Conservation (phyloP, 148 eudicot species). For the Cornus suecica region DNA sequence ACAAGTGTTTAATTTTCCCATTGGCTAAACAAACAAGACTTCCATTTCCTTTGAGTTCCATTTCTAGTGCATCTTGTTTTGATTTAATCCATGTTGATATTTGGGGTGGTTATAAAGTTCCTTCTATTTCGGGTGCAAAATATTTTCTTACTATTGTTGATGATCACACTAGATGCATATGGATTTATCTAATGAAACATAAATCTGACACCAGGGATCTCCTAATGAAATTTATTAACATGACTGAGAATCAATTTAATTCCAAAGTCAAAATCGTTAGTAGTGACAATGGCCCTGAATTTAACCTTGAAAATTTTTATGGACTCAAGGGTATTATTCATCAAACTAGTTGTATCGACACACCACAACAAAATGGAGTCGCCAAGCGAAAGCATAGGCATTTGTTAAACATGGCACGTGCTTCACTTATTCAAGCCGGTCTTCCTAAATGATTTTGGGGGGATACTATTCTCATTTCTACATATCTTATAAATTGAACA, state of each 20-base stretch:
- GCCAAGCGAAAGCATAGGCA: no score
- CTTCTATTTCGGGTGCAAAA: background rate
- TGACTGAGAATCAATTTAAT: background rate
- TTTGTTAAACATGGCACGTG: no score
- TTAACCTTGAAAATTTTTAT: background rate
- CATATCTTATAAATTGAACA: no score
- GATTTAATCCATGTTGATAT: constrained; percentile 8
- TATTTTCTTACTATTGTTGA: constrained; percentile 4
- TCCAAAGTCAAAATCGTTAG: background rate
- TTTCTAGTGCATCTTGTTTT: background rate
- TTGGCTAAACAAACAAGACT: background rate
- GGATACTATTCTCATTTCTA: no score
- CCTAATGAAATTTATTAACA: background rate
- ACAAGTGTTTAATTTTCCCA: background rate
- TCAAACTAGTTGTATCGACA: background rate
- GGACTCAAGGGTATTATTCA: background rate
- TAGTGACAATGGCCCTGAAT: background rate
- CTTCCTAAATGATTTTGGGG: no score
- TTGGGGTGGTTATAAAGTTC: constrained; percentile 1
- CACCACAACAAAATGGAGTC: no score
- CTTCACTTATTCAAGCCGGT: no score
- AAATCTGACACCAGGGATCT: background rate
- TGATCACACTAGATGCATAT: background rate
- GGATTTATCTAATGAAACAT: background rate
- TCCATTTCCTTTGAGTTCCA: background rate